Evolutionary conservation across 441 rosid genomes (phyloP), one percentile per base, ranked within the genome.

Genomic region (Populus hybrid): DNA sequence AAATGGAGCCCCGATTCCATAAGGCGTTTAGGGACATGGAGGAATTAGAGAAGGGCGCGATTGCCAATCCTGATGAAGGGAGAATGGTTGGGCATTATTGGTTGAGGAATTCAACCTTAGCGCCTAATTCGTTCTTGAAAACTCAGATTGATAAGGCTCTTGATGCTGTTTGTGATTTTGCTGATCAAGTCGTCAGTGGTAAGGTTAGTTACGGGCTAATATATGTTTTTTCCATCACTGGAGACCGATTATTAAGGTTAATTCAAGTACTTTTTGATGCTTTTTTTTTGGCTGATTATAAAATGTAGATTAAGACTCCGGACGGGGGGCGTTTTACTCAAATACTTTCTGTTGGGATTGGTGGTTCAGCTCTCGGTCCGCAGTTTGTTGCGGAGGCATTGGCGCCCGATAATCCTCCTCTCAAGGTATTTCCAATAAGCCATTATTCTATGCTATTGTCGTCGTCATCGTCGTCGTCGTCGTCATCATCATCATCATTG

Each of bases 51-150:
- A 96, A 90, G 50, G 98, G 98, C 9, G 88, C 99, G 78, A 91
- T 94, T 77, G 93, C 99, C 69, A 96, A 96, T 78, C 98, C 99
- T n/a, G 99, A 96, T 50, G 99, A 96, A 82, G 93, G 97, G n/a
- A 87, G 99, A 81, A 95, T 95, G 97, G 99, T 95, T 42, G 99
- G 97, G 8, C 99, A 94, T 80, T 94, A 96, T 72, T 94, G 99
- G 99, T 80, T 96, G 73, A 86, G 99, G 82, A 86, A 90, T 82
- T 79, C 98, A 12, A 79, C 80, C 11, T 91, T 91, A 66, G 92
- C 98, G 9, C 98, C 98, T 0, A 92, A 81, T 0, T 72, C 89
- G 5, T 82, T 85, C 65, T 66, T 96, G 75, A 87, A 71, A 84
- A 76, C 84, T 42, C 91, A 90, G 87, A 91, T 93, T 79, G 94